Percentiles rank a stretch among this genome's conserved stretches.
These are phyloP conservation scores for Clavispora asparagi DNA, from an alignment of 805 yeast genomes.

Conservation along the genomic window DNA sequence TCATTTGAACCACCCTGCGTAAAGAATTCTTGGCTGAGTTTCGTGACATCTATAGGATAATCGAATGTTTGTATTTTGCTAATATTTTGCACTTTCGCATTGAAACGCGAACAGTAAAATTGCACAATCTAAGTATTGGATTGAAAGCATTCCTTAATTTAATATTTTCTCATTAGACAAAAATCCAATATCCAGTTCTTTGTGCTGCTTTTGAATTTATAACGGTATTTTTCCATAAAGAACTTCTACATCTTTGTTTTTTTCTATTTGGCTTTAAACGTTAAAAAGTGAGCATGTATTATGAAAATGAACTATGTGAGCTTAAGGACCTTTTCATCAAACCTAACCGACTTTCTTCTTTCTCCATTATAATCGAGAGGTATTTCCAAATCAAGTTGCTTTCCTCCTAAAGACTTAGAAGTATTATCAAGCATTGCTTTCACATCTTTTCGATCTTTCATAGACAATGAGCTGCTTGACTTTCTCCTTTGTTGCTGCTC, in stretches of 20 bases:
- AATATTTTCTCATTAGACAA: no score
- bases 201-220: no score
- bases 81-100: no score
- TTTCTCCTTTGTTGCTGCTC: slow-evolving; percentile 41
- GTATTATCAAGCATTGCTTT: slow-evolving; percentile 40
- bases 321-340: slow-evolving; percentile 50
- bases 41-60: neutral
- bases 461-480: slow-evolving; percentile 26
- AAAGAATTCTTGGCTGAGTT: slow-evolving; percentile 19
- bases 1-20: slow-evolving; percentile 20
- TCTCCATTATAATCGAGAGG: slow-evolving; percentile 35
- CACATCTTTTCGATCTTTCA: slow-evolving; percentile 31
- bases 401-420: slow-evolving; percentile 37
- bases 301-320: neutral
- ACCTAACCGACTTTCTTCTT: slow-evolving; percentile 62
- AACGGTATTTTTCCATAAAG: no score
- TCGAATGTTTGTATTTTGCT: no score
- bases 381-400: slow-evolving; percentile 38
- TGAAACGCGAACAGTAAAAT: no score
- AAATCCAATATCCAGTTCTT: no score
- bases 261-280: no score
- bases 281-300: no score
- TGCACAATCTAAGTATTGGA: no score
- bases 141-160: no score
- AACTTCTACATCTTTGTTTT: no score